Conservation (phyloP, 345 rosid species). For the Lepidium sativum region DNA sequence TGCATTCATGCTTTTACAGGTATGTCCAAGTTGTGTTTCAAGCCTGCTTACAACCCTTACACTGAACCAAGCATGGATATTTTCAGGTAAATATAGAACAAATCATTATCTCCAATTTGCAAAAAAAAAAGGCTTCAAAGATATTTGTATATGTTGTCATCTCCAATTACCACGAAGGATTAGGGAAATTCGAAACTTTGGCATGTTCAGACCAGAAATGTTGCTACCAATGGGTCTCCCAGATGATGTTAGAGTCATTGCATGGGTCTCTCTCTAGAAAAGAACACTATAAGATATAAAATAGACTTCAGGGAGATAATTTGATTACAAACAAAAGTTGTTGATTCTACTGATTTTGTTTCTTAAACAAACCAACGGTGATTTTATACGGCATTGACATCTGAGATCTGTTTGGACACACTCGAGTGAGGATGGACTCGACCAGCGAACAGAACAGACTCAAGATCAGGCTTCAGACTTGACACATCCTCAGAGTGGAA, state of each 20-base stretch:
- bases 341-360: constrained; percentile 4
- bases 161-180: constrained; percentile 73
- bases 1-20: constrained; percentile 36
- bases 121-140: background rate
- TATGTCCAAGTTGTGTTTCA: constrained; percentile 79
- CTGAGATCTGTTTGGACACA: constrained; percentile 93
- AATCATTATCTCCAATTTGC: background rate
- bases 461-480: no score
- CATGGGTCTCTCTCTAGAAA: constrained; percentile 18
- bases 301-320: background rate
- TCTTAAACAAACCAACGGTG: constrained; percentile 75
- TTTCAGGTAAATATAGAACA: constrained; percentile 49
- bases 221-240: constrained; percentile 91
- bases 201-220: constrained; percentile 97
- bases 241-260: constrained; percentile 78
- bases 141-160: background rate
- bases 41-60: constrained; percentile 94
- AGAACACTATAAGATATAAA: background rate
- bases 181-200: constrained; percentile 85
- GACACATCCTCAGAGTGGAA: no score
- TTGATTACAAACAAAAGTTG: background rate
- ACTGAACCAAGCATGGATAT: constrained; percentile 98
- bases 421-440: background rate
- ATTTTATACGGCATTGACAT: constrained; percentile 70
- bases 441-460: background rate